phyloP scores from a whole-genome alignment of 2,329 filamentous ascomycete species.

The Diaporthe velutina region DNA sequence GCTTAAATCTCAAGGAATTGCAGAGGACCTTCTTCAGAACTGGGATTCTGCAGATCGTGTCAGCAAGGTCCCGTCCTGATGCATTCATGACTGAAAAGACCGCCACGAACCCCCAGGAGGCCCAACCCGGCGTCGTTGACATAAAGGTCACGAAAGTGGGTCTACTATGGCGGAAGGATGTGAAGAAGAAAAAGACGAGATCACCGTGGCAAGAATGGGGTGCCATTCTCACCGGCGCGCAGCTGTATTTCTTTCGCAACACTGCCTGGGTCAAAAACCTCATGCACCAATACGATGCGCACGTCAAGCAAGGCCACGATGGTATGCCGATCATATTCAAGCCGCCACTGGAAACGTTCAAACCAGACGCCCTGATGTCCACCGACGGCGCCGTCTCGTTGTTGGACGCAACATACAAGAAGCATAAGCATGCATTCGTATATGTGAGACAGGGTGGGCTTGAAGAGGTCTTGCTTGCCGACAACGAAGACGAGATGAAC shows the following conservation, averaged over 20 bases:
- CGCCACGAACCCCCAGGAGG: constrained; percentile 85
- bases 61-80: constrained; percentile 90
- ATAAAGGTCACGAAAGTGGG: constrained; percentile 98
- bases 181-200: constrained; percentile 91
- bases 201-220: constrained; percentile 99
- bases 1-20: constrained; percentile 83
- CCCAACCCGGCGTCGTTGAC: constrained; percentile 93
- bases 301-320: constrained; percentile 82
- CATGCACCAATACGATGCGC: constrained; percentile 87
- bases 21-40: constrained; percentile 93
- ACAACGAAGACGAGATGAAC: constrained; percentile 91
- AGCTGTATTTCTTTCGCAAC: constrained; percentile 97
- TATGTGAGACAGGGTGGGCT: constrained; percentile 89
- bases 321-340: constrained; percentile 88
- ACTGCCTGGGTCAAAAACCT: constrained; percentile 91
- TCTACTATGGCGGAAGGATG: constrained; percentile 92
- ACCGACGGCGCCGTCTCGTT: constrained; percentile 93
- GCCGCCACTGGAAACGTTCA: constrained; percentile 90
- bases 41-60: constrained; percentile 94
- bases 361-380: constrained; percentile 92
- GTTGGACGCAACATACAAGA: constrained; percentile 87
- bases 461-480: constrained; percentile 92
- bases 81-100: constrained; percentile 94
- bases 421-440: constrained; percentile 94
- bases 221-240: constrained; percentile 94